Evolutionary conservation across 2,329 filamentous ascomycete genomes (phyloP).

Genomic region (Colletotrichum orchidophilum): DNA sequence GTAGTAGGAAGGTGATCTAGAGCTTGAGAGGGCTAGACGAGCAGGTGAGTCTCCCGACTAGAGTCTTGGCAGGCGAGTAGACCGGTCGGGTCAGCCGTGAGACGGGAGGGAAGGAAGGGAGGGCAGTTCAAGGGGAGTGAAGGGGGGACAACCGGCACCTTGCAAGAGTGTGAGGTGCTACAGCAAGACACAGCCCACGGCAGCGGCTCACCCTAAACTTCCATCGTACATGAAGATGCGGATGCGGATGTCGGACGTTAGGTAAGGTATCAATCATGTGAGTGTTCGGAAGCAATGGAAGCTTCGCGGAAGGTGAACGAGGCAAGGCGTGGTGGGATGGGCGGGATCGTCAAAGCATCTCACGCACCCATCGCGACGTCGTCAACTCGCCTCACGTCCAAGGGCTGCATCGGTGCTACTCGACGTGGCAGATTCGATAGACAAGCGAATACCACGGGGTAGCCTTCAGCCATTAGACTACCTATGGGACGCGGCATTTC

Average conservation of each 20-base stretch:
- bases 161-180: not conserved
- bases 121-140: not conserved
- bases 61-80: slow-evolving; percentile 16
- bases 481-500: not conserved
- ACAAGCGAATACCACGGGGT: not conserved
- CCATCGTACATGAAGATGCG: slow-evolving; percentile 16
- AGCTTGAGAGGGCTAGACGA: not conserved
- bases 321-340: not conserved
- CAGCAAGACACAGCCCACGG: not conserved
- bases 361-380: not conserved
- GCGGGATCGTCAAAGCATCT: not conserved
- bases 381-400: not conserved
- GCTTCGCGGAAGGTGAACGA: slow-evolving; percentile 20
- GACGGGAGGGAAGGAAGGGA: not conserved
- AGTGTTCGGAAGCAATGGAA: slow-evolving; percentile 17
- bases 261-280: not conserved
- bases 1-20: not conserved
- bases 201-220: not conserved
- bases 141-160: not conserved
- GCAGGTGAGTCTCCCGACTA: not conserved
- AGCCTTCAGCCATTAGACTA: not conserved
- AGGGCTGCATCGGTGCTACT: not conserved
- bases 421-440: not conserved
- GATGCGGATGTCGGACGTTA: not conserved
- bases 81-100: slow-evolving; percentile 9